Evolutionary conservation across 1,284 basidiomycete species (phyloP), one percentile per base, ranked within the genome.

Genomic region (Pisolithus thermaeus): DNA sequence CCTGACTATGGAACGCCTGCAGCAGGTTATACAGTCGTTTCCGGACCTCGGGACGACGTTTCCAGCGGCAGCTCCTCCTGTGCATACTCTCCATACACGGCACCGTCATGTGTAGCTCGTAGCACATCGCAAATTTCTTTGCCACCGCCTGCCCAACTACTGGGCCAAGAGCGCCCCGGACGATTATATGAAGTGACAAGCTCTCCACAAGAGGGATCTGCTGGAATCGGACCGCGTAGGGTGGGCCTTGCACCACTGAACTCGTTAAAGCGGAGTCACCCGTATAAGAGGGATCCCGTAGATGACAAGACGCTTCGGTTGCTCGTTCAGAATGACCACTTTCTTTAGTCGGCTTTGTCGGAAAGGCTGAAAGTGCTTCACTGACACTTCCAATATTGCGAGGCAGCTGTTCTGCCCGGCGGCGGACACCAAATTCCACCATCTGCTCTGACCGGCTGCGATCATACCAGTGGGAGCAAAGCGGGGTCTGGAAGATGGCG

Each of bases 271-370:
- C 74, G 82, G 12, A 68, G 62, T 30, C 78, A 80, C 58, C 75
- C 78, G 4, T 86, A 84, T 56, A 70, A 76, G 44, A 74, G 84
- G 52, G 74, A 83, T 55, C 79, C 79, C n/a, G 62, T 74, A 23
- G 84, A 87, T 63, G 85, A 87, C 58, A 74, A 73, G 53, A 73
- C 77, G 39, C 64, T 87, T 58, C 73, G 82, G 27, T 62, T 75
- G 50, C 68, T 50, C 67, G 67, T 49, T 63, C 72, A 35, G 67
- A 66, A 62, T 70, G 68, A 67, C 27, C 27, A 43, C 28, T 43
- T 27, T 27, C 25, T n/a, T 32, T 27, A 35, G 32, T 35, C 12
- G 32, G 32, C 12, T 14, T 14, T 14, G 12, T 14, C 12, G 16
- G 6, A 35, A 35, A 12, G 12, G 32, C 12, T 35, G 32, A 35